Percentiles rank a stretch among this genome's conserved stretches.
phyloP scores from a whole-genome alignment of 176 grass and related monocot genomes.

The Musa beccarii region DNA sequence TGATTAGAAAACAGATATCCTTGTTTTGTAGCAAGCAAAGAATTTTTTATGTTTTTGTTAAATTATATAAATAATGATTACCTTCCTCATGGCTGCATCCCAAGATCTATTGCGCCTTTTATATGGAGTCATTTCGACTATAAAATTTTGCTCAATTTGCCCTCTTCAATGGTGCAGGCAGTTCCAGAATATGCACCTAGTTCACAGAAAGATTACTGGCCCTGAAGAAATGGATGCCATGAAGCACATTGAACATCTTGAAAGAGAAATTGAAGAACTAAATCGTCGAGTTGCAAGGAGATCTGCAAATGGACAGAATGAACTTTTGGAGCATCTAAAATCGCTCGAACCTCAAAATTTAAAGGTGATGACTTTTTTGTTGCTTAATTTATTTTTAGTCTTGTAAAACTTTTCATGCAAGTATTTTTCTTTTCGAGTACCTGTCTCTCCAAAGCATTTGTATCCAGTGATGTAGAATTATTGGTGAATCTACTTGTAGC shows the following conservation, averaged over 20 bases:
- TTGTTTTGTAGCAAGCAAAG: too few species aligned
- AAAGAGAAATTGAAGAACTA: slow-evolving; percentile 82
- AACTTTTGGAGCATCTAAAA: slow-evolving; percentile 80
- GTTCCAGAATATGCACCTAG: slow-evolving; percentile 66
- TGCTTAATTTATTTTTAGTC: background rate
- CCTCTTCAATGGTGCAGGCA: slow-evolving; percentile 31
- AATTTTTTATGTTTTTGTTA: too few species aligned
- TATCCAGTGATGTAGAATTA: background rate
- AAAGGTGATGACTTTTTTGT: slow-evolving; percentile 35
- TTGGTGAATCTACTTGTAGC: background rate
- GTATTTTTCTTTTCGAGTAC: background rate
- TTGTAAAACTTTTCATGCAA: background rate
- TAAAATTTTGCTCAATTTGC: background rate
- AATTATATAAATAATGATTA: background rate
- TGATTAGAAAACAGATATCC: background rate
- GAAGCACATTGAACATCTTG: slow-evolving; percentile 93
- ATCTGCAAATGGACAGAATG: slow-evolving; percentile 60
- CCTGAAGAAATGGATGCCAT: slow-evolving; percentile 80
- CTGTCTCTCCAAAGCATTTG: too few species aligned
- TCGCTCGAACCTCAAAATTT: slow-evolving; percentile 89
- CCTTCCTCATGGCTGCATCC: background rate
- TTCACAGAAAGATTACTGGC: slow-evolving; percentile 73
- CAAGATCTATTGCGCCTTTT: background rate
- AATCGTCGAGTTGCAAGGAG: slow-evolving; percentile 56
- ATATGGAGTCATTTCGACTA: background rate